Conservation (phyloP, 129 eudicot genomes). For the Pseudognaphalium luteoalbum region DNA sequence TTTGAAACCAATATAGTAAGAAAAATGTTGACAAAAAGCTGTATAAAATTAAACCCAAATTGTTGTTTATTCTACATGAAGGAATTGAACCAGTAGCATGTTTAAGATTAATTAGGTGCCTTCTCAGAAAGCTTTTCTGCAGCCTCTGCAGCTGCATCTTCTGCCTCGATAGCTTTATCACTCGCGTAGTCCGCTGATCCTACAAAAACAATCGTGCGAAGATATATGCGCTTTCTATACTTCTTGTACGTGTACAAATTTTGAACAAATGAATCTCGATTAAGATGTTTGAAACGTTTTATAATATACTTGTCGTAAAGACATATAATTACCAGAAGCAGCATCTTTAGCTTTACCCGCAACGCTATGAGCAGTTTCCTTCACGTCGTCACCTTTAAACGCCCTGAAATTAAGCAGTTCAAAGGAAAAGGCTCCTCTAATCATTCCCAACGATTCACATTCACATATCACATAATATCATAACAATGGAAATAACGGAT, state of each 20-base stretch:
- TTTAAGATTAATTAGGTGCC: background rate
- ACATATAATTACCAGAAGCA: slow-evolving; percentile 8
- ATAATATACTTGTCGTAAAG: background rate
- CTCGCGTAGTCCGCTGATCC: background rate
- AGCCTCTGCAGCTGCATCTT: slow-evolving; percentile 28
- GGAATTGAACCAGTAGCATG: background rate
- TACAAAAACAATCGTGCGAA: background rate
- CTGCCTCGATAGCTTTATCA: slow-evolving; percentile 31
- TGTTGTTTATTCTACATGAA: background rate
- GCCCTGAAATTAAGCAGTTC: slow-evolving; percentile 17
- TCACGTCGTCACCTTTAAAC: slow-evolving; percentile 18
- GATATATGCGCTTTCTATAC: background rate
- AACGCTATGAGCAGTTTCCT: background rate
- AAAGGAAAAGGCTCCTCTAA: background rate
- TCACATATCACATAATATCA: background rate
- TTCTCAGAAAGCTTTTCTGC: slow-evolving; percentile 24
- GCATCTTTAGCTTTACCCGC: slow-evolving; percentile 1
- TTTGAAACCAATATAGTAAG: no score
- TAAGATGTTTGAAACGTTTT: background rate
- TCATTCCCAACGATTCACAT: background rate
- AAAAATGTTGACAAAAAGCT: background rate
- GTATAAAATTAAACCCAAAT: background rate
- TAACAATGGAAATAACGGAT: background rate
- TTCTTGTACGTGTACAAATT: background rate
- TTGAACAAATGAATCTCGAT: background rate